Base-by-base conservation (phyloP, 495 filamentous ascomycete genomes). In the Friedmanniomyces endolithicus region DNA sequence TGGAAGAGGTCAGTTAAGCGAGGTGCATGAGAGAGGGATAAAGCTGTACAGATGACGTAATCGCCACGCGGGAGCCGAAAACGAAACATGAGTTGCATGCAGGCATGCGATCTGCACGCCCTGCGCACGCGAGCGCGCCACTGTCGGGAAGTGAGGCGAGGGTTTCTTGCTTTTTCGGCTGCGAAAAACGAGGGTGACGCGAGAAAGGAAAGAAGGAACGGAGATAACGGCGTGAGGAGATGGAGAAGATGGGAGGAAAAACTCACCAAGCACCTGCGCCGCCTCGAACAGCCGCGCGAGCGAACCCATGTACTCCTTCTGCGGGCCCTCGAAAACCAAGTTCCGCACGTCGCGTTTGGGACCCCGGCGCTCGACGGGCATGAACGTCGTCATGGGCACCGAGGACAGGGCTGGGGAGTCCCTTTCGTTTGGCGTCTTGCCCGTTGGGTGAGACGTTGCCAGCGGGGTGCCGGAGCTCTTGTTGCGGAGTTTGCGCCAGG, bases 241-340 rank as follows among this genome's bases (percentile, higher is more conserved):
- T 3, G 9, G 27, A 31, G 27, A 31, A 27, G 2, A 35, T 3
- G 49, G 43, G n/a, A 52, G 52, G 41, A 31, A 31, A 31, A 31
- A 31, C 31, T 25, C 75, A 96, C 92, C 92, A 66, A 98, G 71
- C 34, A 90, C 78, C 72, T 97, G 94, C 59, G 82, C 94, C 56
- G 89, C 87, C 73, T 99, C 92, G 67, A 90, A 99, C 57, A 99
- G 72, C 59, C 85, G 81, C 63, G 90, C 90, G 69, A 99, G 75
- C 56, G 87, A 83, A 50, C 82, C 79, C 85, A 95, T 95, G 64
- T 97, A 98, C 83, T 81, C 41, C 84, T 39, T 79, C 69, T 96
- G 86, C 7, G 88, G 87, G 6, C 94, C 94, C 35, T 79, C 75
- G 62, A 88, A 92, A 51, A 80, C 73, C 23, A 87, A 74, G 17